Base-by-base conservation (phyloP, 1,284 basidiomycete species). In the Pseudozyma tsukubaensis region DNA sequence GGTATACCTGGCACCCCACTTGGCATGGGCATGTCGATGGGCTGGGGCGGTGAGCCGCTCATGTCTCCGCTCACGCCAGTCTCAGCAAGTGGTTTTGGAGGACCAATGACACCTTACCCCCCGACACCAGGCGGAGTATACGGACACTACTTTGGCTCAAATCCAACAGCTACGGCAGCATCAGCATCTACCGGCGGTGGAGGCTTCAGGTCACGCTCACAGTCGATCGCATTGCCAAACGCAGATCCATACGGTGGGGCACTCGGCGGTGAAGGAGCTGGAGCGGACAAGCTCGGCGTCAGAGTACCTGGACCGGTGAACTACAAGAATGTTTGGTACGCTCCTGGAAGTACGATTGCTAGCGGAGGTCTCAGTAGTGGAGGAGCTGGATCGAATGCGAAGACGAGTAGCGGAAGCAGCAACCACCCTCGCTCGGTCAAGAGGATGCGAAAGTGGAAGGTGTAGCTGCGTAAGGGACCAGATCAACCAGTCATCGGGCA, bases 311-410 rank as follows among this genome's bases (percentile, higher is more conserved):
- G 69, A 4, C 56, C 72, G 10, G 72, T 79, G 18, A 77, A 79
- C 44, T 79, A 79, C 64, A 79, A 79, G 45, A 65, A 72, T 18
- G 65, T 71, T 1, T 79, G 77, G 77, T 79, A 79, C 36, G 60
- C 77, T 13, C 67, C 77, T 1, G 59, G 66, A 19, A 65, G 72
- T 18, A 67, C 69, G 14, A 68, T 63, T 7, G 69, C 58, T 35
- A 73, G 75, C 43, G 72, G 71, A 16, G 63, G 73, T 0, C 50
- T 68, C 19, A 55, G 59, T 29, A 54, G 45, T 16, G 44, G 56
- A 32, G 36, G 59, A 10, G 45, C 65, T 18, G 39, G 29, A 14
- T 50, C 55, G 9, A 11, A 34, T 12, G 47, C 44, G 8, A 58
- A 51, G 53, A 29, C 57, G 21, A 29, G 19, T 35, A 19, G 19